Evolutionary conservation across 257 asterid genomes (phyloP).

Genomic region (Jacaranda mimosifolia): DNA sequence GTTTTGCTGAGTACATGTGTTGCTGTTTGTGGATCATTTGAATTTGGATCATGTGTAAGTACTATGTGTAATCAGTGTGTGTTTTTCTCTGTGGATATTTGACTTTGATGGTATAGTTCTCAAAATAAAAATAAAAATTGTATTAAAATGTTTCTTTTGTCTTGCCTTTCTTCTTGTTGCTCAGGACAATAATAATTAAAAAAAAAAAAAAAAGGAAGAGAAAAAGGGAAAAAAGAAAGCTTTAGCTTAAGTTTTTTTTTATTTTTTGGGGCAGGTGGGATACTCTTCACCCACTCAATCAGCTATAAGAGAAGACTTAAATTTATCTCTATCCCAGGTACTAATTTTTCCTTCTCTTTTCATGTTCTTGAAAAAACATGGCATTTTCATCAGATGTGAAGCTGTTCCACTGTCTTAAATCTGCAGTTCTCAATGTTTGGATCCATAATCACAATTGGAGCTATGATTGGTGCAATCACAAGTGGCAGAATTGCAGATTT

Average conservation of each 20-base stretch:
- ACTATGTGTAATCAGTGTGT: not conserved
- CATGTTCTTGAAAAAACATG: not conserved
- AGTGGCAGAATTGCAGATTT: slow-evolving; percentile 78
- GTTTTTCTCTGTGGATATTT: not conserved
- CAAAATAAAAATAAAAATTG: not conserved
- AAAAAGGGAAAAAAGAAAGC: not conserved
- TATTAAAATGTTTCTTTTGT: slow-evolving; percentile 26
- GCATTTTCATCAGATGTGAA: not conserved
- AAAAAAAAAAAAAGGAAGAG: not conserved
- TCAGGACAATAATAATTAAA: slow-evolving; percentile 44
- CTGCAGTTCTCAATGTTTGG: slow-evolving; percentile 79
- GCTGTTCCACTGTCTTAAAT: not conserved
- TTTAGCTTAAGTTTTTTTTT: slow-evolving; percentile 50
- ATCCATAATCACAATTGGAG: slow-evolving; percentile 85
- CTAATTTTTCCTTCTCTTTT: not conserved
- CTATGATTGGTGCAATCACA: slow-evolving; percentile 87
- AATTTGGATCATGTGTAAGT: slow-evolving; percentile 93
- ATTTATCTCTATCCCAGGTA: slow-evolving; percentile 76
- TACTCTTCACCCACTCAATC: slow-evolving; percentile 88
- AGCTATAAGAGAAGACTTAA: slow-evolving; percentile 71
- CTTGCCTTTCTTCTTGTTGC: not conserved
- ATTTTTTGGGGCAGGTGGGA: slow-evolving; percentile 99
- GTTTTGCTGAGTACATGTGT: slow-evolving; percentile 77
- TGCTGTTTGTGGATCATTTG: slow-evolving; percentile 90
- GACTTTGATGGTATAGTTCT: not conserved